Conservation (phyloP, 1,139 yeast genomes). For the Candida frijolesensis region DNA sequence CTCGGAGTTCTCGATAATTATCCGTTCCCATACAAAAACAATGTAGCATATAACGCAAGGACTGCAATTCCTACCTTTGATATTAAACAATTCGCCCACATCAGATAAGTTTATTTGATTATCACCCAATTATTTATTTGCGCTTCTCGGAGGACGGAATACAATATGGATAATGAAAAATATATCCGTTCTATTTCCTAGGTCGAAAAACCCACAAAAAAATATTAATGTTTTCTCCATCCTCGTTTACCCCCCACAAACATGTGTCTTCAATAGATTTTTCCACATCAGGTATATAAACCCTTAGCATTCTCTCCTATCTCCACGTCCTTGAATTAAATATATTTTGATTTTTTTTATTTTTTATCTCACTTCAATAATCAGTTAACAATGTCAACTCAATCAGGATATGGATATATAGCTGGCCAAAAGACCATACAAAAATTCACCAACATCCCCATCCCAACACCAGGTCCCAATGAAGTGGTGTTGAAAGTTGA, state of each 20-base stretch:
- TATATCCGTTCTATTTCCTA: not conserved
- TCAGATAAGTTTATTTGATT: too few species aligned
- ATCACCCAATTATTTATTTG: too few species aligned
- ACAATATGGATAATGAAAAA: not conserved
- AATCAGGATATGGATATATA: constrained; percentile 28
- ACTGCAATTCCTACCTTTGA: too few species aligned
- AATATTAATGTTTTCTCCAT: too few species aligned
- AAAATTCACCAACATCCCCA: constrained; percentile 32
- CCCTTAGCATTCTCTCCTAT: not conserved
- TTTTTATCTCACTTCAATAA: not conserved
- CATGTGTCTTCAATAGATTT: not conserved
- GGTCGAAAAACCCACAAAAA: too few species aligned
- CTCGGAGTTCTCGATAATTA: too few species aligned
- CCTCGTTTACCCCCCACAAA: too few species aligned
- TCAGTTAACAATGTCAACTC: constrained; percentile 14
- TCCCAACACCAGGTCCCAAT: constrained; percentile 36
- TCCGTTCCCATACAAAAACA: too few species aligned
- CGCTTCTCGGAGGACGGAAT: too few species aligned
- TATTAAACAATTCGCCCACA: not conserved
- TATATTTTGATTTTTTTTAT: not conserved
- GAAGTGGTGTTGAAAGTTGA: constrained; percentile 49
- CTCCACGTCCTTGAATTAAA: too few species aligned
- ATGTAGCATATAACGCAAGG: too few species aligned
- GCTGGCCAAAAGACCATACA: constrained; percentile 23
- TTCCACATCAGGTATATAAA: too few species aligned